These are phyloP conservation scores for Tricholoma sp. DNA, from an alignment of 768 basidiomycete species.

Conservation along the genomic window DNA sequence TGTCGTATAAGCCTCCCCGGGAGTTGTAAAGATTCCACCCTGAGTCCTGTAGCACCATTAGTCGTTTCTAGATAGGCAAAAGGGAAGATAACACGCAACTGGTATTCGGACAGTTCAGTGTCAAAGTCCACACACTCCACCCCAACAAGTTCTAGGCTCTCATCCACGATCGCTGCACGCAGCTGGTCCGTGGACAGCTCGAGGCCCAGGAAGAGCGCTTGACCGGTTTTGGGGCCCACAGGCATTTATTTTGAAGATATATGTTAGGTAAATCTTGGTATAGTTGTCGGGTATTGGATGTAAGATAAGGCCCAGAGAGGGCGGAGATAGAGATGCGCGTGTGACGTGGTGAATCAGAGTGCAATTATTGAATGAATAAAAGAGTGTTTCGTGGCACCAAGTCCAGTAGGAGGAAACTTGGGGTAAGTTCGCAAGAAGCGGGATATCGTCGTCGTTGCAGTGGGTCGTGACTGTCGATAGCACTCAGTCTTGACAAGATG, in stretches of 20 bases:
- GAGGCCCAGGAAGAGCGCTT: constrained; percentile 73
- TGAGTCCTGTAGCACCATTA: constrained; percentile 53
- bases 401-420: not conserved
- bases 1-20: constrained; percentile 82
- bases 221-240: constrained; percentile 37
- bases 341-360: constrained; percentile 5
- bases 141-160: constrained; percentile 74
- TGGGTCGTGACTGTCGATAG: not conserved
- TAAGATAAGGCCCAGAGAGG: constrained; percentile 4
- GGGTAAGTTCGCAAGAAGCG: not conserved
- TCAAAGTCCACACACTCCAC: constrained; percentile 85
- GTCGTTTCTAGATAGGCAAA: constrained; percentile 10
- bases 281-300: constrained; percentile 17
- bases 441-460: not conserved
- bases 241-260: constrained; percentile 33
- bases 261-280: constrained; percentile 13
- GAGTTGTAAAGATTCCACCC: constrained; percentile 81
- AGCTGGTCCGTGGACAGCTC: constrained; percentile 80
- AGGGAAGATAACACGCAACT: constrained; percentile 45
- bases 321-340: constrained; percentile 5
- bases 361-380: constrained; percentile 8
- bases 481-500: not conserved
- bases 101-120: constrained; percentile 70
- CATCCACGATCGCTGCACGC: constrained; percentile 79
- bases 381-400: not conserved